phyloP scores from a whole-genome alignment of 2,329 filamentous ascomycete species.

The Fusarium napiforme region DNA sequence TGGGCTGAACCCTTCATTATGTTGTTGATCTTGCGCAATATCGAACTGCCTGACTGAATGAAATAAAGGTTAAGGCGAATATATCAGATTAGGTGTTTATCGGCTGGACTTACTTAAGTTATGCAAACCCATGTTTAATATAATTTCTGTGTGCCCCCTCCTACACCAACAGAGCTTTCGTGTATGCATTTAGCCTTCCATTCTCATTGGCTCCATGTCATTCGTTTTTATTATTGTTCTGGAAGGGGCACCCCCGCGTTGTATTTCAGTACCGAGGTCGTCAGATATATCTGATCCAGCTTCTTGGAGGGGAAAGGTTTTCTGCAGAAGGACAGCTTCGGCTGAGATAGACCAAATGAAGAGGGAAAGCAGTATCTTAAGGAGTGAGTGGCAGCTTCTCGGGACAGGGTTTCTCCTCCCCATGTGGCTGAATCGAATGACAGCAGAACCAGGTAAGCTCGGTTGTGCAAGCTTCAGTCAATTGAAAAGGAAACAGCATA shows the following conservation, averaged over 20 bases:
- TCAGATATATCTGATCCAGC: slow-evolving; percentile 76
- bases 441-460: not conserved
- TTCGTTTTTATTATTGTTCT: slow-evolving; percentile 6
- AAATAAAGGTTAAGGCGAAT: not conserved
- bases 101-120: not conserved
- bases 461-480: not conserved
- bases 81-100: not conserved
- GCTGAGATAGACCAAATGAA: slow-evolving; percentile 75
- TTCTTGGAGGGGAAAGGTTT: slow-evolving; percentile 78
- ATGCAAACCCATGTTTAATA: slow-evolving; percentile 1
- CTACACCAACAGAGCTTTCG: not conserved
- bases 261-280: slow-evolving; percentile 67
- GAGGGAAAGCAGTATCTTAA: slow-evolving; percentile 87
- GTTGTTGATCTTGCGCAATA: not conserved
- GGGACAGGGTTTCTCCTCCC: not conserved
- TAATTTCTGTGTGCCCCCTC: not conserved
- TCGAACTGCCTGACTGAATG: not conserved
- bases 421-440: not conserved
- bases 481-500: not conserved
- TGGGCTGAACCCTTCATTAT: slow-evolving; percentile 3
- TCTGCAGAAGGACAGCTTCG: slow-evolving; percentile 71
- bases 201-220: slow-evolving; percentile 24
- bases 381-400: slow-evolving; percentile 91
- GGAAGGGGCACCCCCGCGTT: slow-evolving; percentile 51
- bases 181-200: slow-evolving; percentile 14